phyloP scores from a whole-genome alignment of 129 eudicot genomes.

The Flaveria trinervia region DNA sequence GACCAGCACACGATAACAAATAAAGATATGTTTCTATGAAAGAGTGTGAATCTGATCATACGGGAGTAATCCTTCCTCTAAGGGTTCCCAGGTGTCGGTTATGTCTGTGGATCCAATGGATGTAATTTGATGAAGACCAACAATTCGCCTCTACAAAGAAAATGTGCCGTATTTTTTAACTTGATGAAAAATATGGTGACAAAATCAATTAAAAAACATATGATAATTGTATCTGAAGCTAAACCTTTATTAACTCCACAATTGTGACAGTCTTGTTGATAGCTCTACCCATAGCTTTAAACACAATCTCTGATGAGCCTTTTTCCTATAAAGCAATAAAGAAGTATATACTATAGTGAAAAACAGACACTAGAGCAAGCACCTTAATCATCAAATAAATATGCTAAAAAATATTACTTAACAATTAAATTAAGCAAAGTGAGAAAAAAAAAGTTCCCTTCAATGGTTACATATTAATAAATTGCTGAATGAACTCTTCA shows the following conservation, averaged over 20 bases:
- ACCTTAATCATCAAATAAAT: not conserved
- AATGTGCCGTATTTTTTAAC: not conserved
- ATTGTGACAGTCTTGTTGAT: constrained; percentile 98
- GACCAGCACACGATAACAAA: not conserved
- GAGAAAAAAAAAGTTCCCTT: not conserved
- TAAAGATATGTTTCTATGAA: not conserved
- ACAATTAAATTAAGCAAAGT: not conserved
- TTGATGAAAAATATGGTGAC: too few species aligned
- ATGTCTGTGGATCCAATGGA: constrained; percentile 86
- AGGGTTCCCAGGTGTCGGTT: constrained; percentile 98
- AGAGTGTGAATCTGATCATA: constrained; percentile 37
- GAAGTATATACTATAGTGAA: not conserved
- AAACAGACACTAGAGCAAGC: not conserved
- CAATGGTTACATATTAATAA: not conserved
- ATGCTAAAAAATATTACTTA: not conserved
- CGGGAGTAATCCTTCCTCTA: constrained; percentile 98
- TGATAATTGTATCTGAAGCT: not conserved
- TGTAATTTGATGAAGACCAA: constrained; percentile 94
- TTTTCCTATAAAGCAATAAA: constrained; percentile 57
- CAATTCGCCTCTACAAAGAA: constrained; percentile 78
- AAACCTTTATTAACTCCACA: constrained; percentile 93
- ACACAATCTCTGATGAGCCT: constrained; percentile 79
- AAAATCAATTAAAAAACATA: not conserved
- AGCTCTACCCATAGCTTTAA: constrained; percentile 99
- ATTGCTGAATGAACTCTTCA: not conserved